phyloP scores from a whole-genome alignment of 2,329 filamentous ascomycete species.

The Colletotrichum lini region DNA sequence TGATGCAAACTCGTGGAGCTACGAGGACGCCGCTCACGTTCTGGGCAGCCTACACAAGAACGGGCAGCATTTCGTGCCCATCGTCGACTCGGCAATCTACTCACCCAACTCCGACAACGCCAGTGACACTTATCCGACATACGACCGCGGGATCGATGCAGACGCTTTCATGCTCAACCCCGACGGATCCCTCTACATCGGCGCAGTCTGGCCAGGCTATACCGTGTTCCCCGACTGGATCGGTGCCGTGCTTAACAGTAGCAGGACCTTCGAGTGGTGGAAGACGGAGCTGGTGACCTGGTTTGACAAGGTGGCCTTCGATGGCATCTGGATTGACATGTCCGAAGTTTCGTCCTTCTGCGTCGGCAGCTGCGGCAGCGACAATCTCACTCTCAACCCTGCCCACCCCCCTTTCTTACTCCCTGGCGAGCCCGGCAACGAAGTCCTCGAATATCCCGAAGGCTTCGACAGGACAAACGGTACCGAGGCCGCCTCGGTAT shows the following conservation, averaged over 20 bases:
- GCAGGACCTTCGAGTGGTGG: constrained; percentile 79
- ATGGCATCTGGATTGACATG: constrained; percentile 72
- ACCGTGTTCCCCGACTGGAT: constrained; percentile 82
- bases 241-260: constrained; percentile 71
- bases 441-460: constrained; percentile 73
- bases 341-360: constrained; percentile 76
- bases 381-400: constrained; percentile 74
- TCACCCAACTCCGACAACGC: constrained; percentile 79
- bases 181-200: constrained; percentile 70
- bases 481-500: constrained; percentile 75
- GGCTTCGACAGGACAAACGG: constrained; percentile 63
- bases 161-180: constrained; percentile 68
- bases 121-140: constrained; percentile 68
- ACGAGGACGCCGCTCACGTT: constrained; percentile 71
- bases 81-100: constrained; percentile 81
- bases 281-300: constrained; percentile 71
- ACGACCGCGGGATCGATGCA: constrained; percentile 72
- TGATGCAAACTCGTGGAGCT: constrained; percentile 70
- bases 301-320: constrained; percentile 66
- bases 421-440: constrained; percentile 67
- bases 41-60: constrained; percentile 73
- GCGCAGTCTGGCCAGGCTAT: constrained; percentile 82
- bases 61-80: constrained; percentile 79
- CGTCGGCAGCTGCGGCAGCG: constrained; percentile 78
- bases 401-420: constrained; percentile 71